phyloP scores from a whole-genome alignment of 495 filamentous ascomycete species.

The Filosporella fistucella region DNA sequence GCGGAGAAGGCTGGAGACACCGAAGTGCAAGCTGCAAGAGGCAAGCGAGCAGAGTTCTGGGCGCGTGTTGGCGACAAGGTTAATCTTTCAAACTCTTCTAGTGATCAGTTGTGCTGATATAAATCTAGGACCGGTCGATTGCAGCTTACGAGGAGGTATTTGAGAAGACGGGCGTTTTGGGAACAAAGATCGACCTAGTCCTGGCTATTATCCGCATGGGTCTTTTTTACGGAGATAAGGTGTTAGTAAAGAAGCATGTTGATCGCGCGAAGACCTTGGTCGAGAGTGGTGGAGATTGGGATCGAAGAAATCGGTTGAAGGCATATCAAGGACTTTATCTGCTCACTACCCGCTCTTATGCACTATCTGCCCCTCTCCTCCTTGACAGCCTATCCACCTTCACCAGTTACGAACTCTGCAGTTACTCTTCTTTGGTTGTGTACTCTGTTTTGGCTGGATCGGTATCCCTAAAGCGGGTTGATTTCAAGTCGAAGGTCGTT shows the following conservation, averaged over 20 bases:
- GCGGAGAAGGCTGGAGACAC: constrained; percentile 94
- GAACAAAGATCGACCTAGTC: constrained; percentile 94
- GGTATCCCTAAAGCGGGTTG: constrained; percentile 88
- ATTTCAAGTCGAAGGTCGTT: constrained; percentile 98
- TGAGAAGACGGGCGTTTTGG: constrained; percentile 89
- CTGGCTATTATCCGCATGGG: constrained; percentile 93
- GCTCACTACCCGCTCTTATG: constrained; percentile 86
- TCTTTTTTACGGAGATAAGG: constrained; percentile 89
- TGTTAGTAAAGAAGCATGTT: constrained; percentile 87
- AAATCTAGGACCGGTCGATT: constrained; percentile 79
- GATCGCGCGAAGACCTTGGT: constrained; percentile 87
- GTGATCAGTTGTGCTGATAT: constrained; percentile 1
- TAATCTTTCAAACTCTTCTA: constrained; percentile 15
- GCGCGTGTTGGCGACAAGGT: constrained; percentile 95
- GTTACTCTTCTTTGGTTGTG: constrained; percentile 87
- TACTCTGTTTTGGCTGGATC: constrained; percentile 95
- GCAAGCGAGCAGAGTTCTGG: constrained; percentile 94
- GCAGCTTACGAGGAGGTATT: constrained; percentile 86
- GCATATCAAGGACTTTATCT: constrained; percentile 95
- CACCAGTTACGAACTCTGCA: constrained; percentile 96
- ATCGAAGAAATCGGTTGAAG: constrained; percentile 94
- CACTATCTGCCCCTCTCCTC: constrained; percentile 82
- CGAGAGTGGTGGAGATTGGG: constrained; percentile 95
- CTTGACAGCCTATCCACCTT: constrained; percentile 98
- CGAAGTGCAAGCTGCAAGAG: constrained; percentile 85